Conservation (phyloP, 2,329 filamentous ascomycete species). For the Kalaharituber pfeilii region DNA sequence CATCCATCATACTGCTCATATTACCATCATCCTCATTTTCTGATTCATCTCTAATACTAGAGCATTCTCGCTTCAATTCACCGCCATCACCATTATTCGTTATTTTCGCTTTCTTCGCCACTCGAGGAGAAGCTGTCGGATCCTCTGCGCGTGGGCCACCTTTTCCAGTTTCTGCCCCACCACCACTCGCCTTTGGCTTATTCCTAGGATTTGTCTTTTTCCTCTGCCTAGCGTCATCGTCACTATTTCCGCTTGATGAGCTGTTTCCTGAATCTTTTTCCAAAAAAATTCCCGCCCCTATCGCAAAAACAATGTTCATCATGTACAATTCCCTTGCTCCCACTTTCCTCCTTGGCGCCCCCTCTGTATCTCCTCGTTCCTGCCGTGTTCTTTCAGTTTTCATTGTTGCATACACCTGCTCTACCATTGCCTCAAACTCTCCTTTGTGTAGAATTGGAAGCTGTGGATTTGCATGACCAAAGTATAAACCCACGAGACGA, state of each 20-base stretch:
- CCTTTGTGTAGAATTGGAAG: constrained; percentile 79
- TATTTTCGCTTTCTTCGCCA: not conserved
- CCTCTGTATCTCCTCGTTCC: constrained; percentile 20
- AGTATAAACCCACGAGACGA: constrained; percentile 66
- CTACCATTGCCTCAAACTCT: constrained; percentile 79
- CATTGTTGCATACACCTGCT: constrained; percentile 49
- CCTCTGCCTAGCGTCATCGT: constrained; percentile 1
- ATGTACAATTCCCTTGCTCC: constrained; percentile 64
- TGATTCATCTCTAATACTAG: not conserved
- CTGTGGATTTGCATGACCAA: constrained; percentile 90
- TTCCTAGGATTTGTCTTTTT: constrained; percentile 10
- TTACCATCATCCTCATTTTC: constrained; percentile 20
- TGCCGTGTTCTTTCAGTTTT: constrained; percentile 49
- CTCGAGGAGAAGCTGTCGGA: not conserved
- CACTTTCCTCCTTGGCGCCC: constrained; percentile 5
- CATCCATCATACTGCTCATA: constrained; percentile 13
- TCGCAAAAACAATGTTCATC: constrained; percentile 93
- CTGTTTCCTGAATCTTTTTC: constrained; percentile 25
- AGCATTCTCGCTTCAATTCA: too few species aligned
- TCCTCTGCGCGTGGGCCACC: not conserved
- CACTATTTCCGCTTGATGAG: not conserved
- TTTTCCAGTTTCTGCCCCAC: not conserved
- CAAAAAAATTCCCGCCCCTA: constrained; percentile 83
- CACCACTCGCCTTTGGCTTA: constrained; percentile 1
- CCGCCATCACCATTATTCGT: not conserved